Conservation (phyloP, 345 rosid species). For the Linum tenue region DNA sequence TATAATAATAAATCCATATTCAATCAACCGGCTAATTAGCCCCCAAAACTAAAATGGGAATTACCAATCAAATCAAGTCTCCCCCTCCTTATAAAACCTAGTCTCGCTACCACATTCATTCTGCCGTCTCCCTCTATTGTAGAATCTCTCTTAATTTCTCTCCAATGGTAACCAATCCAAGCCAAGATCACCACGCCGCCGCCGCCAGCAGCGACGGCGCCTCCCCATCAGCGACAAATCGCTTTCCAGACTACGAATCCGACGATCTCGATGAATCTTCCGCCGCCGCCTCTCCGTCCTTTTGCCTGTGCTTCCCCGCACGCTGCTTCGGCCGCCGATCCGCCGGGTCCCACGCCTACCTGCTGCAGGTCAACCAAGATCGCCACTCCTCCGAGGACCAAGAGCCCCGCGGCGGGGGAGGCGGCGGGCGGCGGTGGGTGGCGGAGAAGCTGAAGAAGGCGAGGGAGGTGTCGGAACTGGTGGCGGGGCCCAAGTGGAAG, state of each 20-base stretch:
- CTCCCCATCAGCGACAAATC: not conserved
- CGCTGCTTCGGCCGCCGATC: conserved; percentile 15
- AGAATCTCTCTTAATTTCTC: not conserved
- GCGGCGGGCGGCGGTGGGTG: conserved; percentile 26
- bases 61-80: not conserved
- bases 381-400: not conserved
- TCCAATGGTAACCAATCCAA: not conserved
- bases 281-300: conserved; percentile 6
- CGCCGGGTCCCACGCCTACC: conserved; percentile 8
- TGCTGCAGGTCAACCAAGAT: not conserved
- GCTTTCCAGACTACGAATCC: not conserved
- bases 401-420: conserved; percentile 10
- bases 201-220: not conserved
- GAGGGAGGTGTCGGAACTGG: conserved; percentile 37
- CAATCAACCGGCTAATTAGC: not conserved
- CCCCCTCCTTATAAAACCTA: not conserved
- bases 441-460: conserved; percentile 26
- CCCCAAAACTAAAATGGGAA: not conserved
- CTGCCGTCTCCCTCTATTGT: not conserved
- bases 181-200: not conserved
- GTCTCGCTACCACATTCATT: not conserved
- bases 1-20: too few relatives aligned
- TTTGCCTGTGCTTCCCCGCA: conserved; percentile 35
- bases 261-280: conserved; percentile 21
- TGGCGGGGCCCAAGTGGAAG: conserved; percentile 64